phyloP scores from a whole-genome alignment of 2,329 filamentous ascomycete genomes.

The Clonostachys solani region DNA sequence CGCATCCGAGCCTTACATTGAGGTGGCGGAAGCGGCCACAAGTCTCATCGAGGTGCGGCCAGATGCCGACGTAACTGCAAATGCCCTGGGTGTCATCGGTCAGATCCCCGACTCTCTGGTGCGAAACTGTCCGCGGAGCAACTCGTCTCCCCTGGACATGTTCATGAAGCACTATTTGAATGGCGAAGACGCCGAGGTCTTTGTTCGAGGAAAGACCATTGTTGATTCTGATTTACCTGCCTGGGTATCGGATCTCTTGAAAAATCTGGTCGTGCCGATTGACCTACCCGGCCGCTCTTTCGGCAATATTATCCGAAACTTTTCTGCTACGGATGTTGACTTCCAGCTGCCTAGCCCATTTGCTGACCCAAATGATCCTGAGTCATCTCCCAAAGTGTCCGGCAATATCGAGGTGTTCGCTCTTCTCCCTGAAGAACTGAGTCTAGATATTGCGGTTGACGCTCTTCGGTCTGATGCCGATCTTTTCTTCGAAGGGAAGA shows the following conservation, averaged over 20 bases:
- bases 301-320: conserved; percentile 81
- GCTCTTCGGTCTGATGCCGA: conserved; percentile 73
- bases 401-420: conserved; percentile 79
- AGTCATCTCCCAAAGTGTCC: conserved; percentile 73
- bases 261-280: conserved; percentile 77
- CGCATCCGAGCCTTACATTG: conserved; percentile 66
- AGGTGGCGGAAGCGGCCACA: conserved; percentile 73
- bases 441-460: conserved; percentile 76
- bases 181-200: conserved; percentile 73
- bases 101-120: conserved; percentile 72
- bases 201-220: conserved; percentile 73
- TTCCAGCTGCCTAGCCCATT: conserved; percentile 80
- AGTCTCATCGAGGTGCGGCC: conserved; percentile 64
- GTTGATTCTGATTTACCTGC: conserved; percentile 65
- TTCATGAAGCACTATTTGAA: conserved; percentile 79
- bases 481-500: conserved; percentile 71
- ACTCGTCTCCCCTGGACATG: conserved; percentile 78
- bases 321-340: conserved; percentile 79
- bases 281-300: conserved; percentile 80
- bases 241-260: conserved; percentile 79
- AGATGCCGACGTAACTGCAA: conserved; percentile 60
- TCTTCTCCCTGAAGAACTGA: conserved; percentile 77
- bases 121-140: conserved; percentile 68
- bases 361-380: conserved; percentile 70
- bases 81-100: conserved; percentile 68